Conservation (phyloP, 768 basidiomycete genomes). For the Hydnum rufescens region DNA sequence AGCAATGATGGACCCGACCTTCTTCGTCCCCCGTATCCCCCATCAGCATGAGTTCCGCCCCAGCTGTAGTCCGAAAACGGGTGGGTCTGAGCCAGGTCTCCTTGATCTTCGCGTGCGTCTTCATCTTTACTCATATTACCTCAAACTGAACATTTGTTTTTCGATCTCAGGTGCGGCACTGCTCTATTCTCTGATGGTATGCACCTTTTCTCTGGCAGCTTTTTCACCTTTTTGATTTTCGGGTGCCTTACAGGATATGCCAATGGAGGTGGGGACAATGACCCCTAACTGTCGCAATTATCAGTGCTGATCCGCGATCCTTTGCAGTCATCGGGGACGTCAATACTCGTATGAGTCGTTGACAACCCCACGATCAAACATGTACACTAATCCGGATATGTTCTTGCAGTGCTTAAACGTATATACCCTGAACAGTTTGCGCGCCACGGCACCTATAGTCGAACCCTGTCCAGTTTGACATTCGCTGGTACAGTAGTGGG, state of each 20-base stretch:
- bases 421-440: conserved; percentile 39
- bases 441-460: conserved; percentile 34
- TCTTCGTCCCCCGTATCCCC: not conserved
- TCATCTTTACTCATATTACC: not conserved
- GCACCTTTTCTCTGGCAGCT: conserved; percentile 6
- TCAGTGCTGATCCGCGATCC: not conserved
- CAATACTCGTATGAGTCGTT: conserved; percentile 19
- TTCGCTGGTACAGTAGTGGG: conserved; percentile 82
- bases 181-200: conserved; percentile 81
- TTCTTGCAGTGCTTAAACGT: conserved; percentile 29
- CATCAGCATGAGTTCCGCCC: too few species aligned
- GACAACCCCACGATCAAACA: not conserved
- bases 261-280: conserved; percentile 26
- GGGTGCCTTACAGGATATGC: conserved; percentile 38
- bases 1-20: too few species aligned
- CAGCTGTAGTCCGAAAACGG: too few species aligned
- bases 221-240: not conserved
- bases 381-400: not conserved
- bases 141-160: conserved; percentile 18
- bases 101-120: conserved; percentile 64
- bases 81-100: conserved; percentile 35
- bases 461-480: conserved; percentile 41
- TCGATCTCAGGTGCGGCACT: conserved; percentile 37
- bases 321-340: conserved; percentile 33
- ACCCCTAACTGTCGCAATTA: not conserved